Evolutionary conservation across 768 basidiomycete genomes (phyloP).

Genomic region (Xerocomus potaroensis): DNA sequence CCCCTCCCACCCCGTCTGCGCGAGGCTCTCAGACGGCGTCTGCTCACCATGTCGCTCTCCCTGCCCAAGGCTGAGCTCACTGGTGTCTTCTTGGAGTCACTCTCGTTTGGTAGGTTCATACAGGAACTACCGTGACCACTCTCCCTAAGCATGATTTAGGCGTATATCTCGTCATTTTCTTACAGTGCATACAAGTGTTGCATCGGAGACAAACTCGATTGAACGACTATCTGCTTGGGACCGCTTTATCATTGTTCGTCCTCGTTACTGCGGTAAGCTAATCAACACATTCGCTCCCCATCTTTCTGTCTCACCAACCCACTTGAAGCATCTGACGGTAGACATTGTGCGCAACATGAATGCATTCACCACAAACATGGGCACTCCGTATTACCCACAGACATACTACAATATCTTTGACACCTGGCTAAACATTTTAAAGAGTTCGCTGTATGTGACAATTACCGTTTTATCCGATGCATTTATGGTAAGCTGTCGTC

Average conservation of each 20-base stretch:
- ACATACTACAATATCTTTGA: not conserved
- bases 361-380: slow-evolving; percentile 1
- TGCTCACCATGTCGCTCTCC: not conserved
- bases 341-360: slow-evolving; percentile 4
- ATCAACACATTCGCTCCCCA: too few relatives aligned
- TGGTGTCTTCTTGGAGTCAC: slow-evolving; percentile 2
- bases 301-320: not conserved
- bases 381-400: not conserved
- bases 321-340: not conserved
- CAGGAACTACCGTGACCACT: not conserved
- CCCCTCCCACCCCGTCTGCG: not conserved
- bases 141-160: not conserved
- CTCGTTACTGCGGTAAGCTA: slow-evolving; percentile 1
- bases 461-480: not conserved
- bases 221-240: slow-evolving; percentile 1
- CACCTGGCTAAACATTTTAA: not conserved
- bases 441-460: slow-evolving; percentile 3
- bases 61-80: not conserved
- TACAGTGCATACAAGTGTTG: not conserved
- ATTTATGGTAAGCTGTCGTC: not conserved
- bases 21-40: not conserved
- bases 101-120: not conserved
- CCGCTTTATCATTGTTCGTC: not conserved
- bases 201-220: not conserved
- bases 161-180: not conserved